Evolutionary conservation across 1,284 basidiomycete species (phyloP), one percentile per base, ranked within the genome.

Genomic region (Ustilago sp.): DNA sequence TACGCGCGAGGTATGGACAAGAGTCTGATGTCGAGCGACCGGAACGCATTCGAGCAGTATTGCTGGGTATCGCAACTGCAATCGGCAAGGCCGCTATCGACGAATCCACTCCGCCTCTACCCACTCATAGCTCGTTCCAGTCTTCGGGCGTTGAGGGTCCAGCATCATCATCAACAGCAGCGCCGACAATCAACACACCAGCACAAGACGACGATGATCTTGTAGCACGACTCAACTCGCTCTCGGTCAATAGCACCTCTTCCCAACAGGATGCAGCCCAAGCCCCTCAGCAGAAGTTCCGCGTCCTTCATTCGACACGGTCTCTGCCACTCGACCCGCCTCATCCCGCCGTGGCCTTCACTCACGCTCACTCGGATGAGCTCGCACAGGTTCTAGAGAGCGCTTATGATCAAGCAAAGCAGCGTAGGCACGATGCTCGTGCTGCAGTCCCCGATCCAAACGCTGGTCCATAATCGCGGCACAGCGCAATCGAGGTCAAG

Each of bases 11-110:
- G 80, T 5, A 65, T 83, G 8, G 82, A 85, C 59, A 80, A 80
- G 57, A 79, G 77, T 32, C 71, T 74, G 43, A 83, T 85, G 84
- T 85, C 13, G 84, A 85, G 61, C 71, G 84, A 17, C 84, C 84
- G 13, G 83, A 85, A 52, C 70, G 84, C 19, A 77, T 85, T 19
- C 78, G 83, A 17, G 84, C 83, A 3, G 79, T 80, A 11, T 62
- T 83, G 12, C 77, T 85, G 34, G 84, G 83, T 8, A 61, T 84
- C 15, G 67, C 83, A 0, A 75, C 71, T 0, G 73, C 77, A 2
- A 72, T 77, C 38, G 82, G 79, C 8, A 66, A 73, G 53, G 31
- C 63, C 34, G 17, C 53, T 4, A 8, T 60, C 8, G 58, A 65
- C 8, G n/a, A 53, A 28, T 9, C 48, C 13, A 31, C 31, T 23